A percentile compares a stretch with the other conserved stretches of the same genome.
Conservation (phyloP, 1,284 basidiomycete genomes). For the Moniliella sp. region DNA sequence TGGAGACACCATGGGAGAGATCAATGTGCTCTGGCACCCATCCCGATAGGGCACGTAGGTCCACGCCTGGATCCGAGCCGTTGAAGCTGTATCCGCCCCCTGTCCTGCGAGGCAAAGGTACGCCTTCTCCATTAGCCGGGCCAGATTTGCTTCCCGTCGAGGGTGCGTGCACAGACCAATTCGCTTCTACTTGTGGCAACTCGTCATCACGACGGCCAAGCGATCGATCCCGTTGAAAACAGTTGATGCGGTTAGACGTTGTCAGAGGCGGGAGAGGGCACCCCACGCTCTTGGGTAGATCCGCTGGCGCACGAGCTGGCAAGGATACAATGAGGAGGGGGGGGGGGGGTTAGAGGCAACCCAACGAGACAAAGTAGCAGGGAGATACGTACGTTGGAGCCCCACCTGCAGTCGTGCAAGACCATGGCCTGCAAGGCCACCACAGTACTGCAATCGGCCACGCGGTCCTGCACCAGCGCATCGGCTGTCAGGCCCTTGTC, state of each 20-base stretch:
- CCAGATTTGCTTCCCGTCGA: constrained; percentile 40
- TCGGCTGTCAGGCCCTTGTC: constrained; percentile 6
- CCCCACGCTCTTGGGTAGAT: too few species aligned
- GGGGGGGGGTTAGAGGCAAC: too few species aligned
- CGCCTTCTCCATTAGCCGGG: constrained; percentile 65
- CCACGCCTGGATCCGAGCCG: constrained; percentile 68
- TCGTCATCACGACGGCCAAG: constrained; percentile 46
- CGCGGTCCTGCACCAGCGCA: constrained; percentile 58
- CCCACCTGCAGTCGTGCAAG: constrained; percentile 49
- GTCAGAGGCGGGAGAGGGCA: too few species aligned
- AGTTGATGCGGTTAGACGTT: too few species aligned
- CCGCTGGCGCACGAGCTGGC: too few species aligned
- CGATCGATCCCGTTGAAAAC: constrained; percentile 12
- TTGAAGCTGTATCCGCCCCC: constrained; percentile 66
- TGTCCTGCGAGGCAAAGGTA: constrained; percentile 68
- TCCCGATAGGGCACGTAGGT: constrained; percentile 56
- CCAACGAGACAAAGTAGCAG: too few species aligned
- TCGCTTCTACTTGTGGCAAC: constrained; percentile 45
- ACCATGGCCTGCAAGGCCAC: constrained; percentile 62
- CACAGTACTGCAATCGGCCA: constrained; percentile 76
- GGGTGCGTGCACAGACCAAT: constrained; percentile 10
- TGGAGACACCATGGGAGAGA: constrained; percentile 46
- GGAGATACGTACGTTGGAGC: too few species aligned
- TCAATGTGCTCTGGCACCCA: constrained; percentile 79
- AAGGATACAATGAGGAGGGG: too few species aligned